phyloP scores from a whole-genome alignment of 2,329 filamentous ascomycete species.

The Rutstroemia sp. region DNA sequence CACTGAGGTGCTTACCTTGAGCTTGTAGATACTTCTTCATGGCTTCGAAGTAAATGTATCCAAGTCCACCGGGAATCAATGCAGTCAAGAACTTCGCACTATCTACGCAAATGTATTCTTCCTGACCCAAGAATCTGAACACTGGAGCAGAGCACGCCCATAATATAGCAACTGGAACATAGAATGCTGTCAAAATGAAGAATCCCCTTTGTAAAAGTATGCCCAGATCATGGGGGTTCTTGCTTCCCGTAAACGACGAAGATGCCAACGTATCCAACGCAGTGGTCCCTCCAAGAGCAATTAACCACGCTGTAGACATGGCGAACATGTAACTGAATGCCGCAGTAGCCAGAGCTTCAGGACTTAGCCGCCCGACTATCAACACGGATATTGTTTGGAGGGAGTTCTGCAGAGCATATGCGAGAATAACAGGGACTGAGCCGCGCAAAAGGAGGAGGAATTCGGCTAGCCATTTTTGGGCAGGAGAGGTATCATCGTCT shows the following conservation, averaged over 20 bases:
- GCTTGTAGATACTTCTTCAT: slow-evolving; percentile 86
- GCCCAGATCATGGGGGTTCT: slow-evolving; percentile 71
- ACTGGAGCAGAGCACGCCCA: slow-evolving; percentile 71
- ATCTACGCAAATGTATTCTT: slow-evolving; percentile 67
- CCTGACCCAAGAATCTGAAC: slow-evolving; percentile 69
- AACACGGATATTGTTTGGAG: slow-evolving; percentile 77
- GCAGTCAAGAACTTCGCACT: slow-evolving; percentile 66
- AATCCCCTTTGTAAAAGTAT: slow-evolving; percentile 72
- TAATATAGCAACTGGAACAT: slow-evolving; percentile 62
- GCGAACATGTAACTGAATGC: slow-evolving; percentile 94
- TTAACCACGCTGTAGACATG: slow-evolving; percentile 81
- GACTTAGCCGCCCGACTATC: slow-evolving; percentile 71
- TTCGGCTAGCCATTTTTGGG: slow-evolving; percentile 42
- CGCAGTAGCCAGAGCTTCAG: slow-evolving; percentile 71
- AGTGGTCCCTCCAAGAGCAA: slow-evolving; percentile 78
- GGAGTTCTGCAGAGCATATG: slow-evolving; percentile 80
- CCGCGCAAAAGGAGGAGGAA: slow-evolving; percentile 61
- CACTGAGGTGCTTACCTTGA: slow-evolving; percentile 63
- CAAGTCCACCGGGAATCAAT: slow-evolving; percentile 72
- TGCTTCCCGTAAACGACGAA: slow-evolving; percentile 73
- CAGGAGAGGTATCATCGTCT: slow-evolving; percentile 15
- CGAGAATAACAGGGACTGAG: slow-evolving; percentile 71
- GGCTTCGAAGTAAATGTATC: slow-evolving; percentile 81
- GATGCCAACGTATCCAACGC: slow-evolving; percentile 81
- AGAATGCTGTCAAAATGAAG: slow-evolving; percentile 64